Evolutionary conservation across 108 stramenopile genomes (phyloP), one percentile per base, ranked within the genome.

Genomic region (Skeletonema marinoi): DNA sequence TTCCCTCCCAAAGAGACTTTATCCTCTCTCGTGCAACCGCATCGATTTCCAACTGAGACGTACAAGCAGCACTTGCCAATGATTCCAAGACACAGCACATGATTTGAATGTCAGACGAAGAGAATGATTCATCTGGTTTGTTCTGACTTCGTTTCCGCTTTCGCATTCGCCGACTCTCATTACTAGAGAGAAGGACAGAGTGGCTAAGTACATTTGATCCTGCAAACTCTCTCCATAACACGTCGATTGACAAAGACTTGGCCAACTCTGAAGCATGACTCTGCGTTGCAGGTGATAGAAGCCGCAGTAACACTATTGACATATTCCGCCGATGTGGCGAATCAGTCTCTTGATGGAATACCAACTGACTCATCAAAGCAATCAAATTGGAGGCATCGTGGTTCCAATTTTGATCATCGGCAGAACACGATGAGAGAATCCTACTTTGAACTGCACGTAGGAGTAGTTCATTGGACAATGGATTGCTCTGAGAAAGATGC

Each of bases 271-370:
- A 54, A 19, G 21, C 67, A 50, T 56, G 33, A 17, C 32, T 14
- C 35, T 50, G n/a, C 2, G 44, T 46, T 63, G 66, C 32, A 1
- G 78, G 72, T 39, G 70, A 61, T 12, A 82, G 25, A 68, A 82
- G 50, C 48, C 81, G 74, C 12, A 70, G 65, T 60, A 82, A 56
- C 4, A 82, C 16, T 0, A 71, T 56, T 21, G 74, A 70, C 46
- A 82, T 67, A 31, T 44, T 69, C 33, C 81, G 60, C 50, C 81
- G 75, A 25, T 68, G 81, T 19, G 32, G 59, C 2, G 66, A 30
- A n/a, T 71, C 66, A 14, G 81, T 82, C 11, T 70, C 66, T 29
- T 32, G n/a, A 71, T 75, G 65, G 29, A 82, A 82, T 17, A 73
- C 29, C 5, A 82, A 56, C 71, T 82, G 38, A 13, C 66, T 42